Evolutionary conservation across 225 moss, liverwort and hornwort species (phyloP), one percentile per base, ranked within the genome.

Genomic region (Asterella californica): DNA sequence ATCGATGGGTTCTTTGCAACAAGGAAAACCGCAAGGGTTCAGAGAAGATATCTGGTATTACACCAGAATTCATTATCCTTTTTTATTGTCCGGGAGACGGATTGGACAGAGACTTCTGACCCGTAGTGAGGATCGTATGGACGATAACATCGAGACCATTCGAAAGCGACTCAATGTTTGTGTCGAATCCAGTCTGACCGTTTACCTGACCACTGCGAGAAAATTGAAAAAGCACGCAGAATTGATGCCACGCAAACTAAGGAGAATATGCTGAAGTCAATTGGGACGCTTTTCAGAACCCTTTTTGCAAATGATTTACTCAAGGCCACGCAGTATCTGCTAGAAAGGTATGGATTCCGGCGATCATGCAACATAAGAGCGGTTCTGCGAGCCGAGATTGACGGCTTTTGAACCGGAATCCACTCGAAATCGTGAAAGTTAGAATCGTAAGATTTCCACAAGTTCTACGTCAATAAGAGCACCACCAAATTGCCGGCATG

Each of bases 1-100:
- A 97, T 97, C 37, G 96, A 97, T 87, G 96, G 96, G 17, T 97
- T 37, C 96, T 94, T 22, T 94, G 94, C 48, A 97, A 97, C 81
- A 87, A 91, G 36, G 93, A 93, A 72, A 97, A 97, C 76, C 94
- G 91, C 76, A 84, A 83, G n/a, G 93, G 90, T 81, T 97, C 94
- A 81, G 94, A 92, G 70, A 82, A 78, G 7, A 93, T 91, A 83
- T 93, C 94, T 71, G 90, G 87, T 64, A 90, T 96, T 62, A 76
- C 85, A 48, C 96, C 94, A 18, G 86, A 90, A 79, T 96, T 96
- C 62, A 85, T 96, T 80, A 82, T 96, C 34, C 94, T 90, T 70
- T 92, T 96, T 70, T 89, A 94, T 65, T 96, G 96, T 73, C 90
- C 91, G 50, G 92, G 94, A 80, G 86, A 82, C 63, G 94, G 86